phyloP scores from a whole-genome alignment of 1,139 yeast genomes.

The Candida tropicalis region DNA sequence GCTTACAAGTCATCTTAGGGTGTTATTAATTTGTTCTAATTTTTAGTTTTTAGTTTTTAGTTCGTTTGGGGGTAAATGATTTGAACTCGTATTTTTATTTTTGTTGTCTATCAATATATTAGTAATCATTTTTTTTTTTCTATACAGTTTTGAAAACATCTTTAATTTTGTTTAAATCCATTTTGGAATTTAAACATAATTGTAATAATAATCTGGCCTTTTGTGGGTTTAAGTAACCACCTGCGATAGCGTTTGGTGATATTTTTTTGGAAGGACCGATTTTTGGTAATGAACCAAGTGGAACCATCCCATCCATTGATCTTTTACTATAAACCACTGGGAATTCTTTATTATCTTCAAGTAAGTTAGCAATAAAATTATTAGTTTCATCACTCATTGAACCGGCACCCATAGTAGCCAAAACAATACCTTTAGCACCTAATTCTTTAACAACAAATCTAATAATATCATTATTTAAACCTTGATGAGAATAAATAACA shows the following conservation, averaged over 20 bases:
- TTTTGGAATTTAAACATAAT: slow-evolving; percentile 52
- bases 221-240: slow-evolving; percentile 71
- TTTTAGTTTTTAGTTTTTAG: neutral
- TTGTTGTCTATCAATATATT: neutral
- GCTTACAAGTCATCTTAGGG: slow-evolving; percentile 43
- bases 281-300: slow-evolving; percentile 46
- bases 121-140: neutral
- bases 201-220: slow-evolving; percentile 64
- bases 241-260: slow-evolving; percentile 43
- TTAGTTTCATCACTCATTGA: slow-evolving; percentile 58
- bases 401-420: slow-evolving; percentile 77
- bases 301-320: slow-evolving; percentile 52
- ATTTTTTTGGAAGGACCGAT: slow-evolving; percentile 29
- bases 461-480: slow-evolving; percentile 52
- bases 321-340: slow-evolving; percentile 69
- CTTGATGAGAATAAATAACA: slow-evolving; percentile 62
- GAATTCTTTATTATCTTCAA: slow-evolving; percentile 29
- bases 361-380: slow-evolving; percentile 34
- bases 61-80: neutral
- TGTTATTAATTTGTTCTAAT: neutral
- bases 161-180: slow-evolving; percentile 43
- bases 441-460: slow-evolving; percentile 45
- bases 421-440: slow-evolving; percentile 54
- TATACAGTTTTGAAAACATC: slow-evolving; percentile 48
- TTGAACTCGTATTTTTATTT: too few species aligned